A percentile compares a stretch with the other conserved stretches of the same genome.
Evolutionary conservation across 2,329 filamentous ascomycete genomes (phyloP).

Genomic region (Emericellopsis atlantica): DNA sequence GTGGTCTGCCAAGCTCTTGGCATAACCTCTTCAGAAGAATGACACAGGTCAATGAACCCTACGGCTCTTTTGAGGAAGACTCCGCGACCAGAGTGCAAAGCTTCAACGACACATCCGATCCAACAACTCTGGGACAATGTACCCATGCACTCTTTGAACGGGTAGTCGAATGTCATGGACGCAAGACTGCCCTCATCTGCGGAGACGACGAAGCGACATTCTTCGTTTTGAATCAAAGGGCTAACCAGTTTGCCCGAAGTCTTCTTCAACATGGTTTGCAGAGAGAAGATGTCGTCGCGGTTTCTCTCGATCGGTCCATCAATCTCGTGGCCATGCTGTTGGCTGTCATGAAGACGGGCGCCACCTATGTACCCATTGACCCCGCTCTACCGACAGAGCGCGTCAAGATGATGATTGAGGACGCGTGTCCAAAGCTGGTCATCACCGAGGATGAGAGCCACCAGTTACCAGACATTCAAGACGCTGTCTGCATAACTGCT

Average conservation of each 20-base stretch:
- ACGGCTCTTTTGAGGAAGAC: no score
- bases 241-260: constrained; percentile 3
- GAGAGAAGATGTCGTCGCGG: constrained; percentile 5
- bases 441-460: not conserved
- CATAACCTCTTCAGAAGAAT: no score
- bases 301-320: constrained; percentile 6
- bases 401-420: constrained; percentile 6
- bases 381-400: constrained; percentile 6
- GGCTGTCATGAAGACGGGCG: constrained; percentile 6
- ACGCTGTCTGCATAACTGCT: not conserved
- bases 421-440: constrained; percentile 6
- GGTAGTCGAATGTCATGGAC: not conserved
- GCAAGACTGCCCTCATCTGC: constrained; percentile 5
- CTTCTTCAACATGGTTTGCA: constrained; percentile 2
- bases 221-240: constrained; percentile 1
- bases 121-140: not conserved
- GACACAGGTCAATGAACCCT: no score
- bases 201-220: constrained; percentile 2
- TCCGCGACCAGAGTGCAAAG: not conserved
- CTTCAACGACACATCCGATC: constrained; percentile 4
- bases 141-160: constrained; percentile 3
- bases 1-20: no score
- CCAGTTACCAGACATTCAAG: not conserved
- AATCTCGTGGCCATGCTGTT: constrained; percentile 7
- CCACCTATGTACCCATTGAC: constrained; percentile 8